phyloP scores from a whole-genome alignment of 2,329 filamentous ascomycete genomes.

The Verticillium albo-atrum region DNA sequence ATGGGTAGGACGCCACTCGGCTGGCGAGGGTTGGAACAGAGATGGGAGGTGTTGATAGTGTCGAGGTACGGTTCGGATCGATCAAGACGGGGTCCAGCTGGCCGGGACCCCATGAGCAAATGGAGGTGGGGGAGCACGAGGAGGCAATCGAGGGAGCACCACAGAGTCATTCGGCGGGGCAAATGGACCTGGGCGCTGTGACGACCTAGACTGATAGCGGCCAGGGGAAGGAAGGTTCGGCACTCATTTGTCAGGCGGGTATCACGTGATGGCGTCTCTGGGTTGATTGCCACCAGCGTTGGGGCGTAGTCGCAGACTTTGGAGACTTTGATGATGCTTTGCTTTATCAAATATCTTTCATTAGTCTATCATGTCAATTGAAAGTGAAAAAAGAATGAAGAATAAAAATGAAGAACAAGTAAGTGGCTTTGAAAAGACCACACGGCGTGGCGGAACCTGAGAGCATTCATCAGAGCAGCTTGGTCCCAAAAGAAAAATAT shows the following conservation, averaged over 20 bases:
- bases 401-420: too few relatives aligned
- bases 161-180: slow-evolving; percentile 26
- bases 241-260: not conserved
- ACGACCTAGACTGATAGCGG: not conserved
- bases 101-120: slow-evolving; percentile 29
- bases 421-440: too few relatives aligned
- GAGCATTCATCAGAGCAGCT: too few relatives aligned
- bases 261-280: not conserved
- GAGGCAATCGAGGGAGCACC: slow-evolving; percentile 28
- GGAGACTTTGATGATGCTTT: too few relatives aligned
- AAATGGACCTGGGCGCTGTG: slow-evolving; percentile 15
- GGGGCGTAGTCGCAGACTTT: too few relatives aligned
- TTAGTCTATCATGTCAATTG: too few relatives aligned
- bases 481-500: too few relatives aligned
- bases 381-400: too few relatives aligned
- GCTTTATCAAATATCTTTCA: too few relatives aligned
- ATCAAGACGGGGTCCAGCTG: not conserved
- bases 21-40: not conserved
- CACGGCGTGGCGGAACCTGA: too few relatives aligned
- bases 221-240: not conserved
- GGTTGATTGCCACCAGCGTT: too few relatives aligned
- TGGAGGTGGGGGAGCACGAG: slow-evolving; percentile 23
- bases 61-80: not conserved
- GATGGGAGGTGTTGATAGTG: not conserved
- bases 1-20: not conserved